These are phyloP conservation scores for Aphanomyces stellatus DNA, from an alignment of 352 stramenopile species.

Conservation along the genomic window DNA sequence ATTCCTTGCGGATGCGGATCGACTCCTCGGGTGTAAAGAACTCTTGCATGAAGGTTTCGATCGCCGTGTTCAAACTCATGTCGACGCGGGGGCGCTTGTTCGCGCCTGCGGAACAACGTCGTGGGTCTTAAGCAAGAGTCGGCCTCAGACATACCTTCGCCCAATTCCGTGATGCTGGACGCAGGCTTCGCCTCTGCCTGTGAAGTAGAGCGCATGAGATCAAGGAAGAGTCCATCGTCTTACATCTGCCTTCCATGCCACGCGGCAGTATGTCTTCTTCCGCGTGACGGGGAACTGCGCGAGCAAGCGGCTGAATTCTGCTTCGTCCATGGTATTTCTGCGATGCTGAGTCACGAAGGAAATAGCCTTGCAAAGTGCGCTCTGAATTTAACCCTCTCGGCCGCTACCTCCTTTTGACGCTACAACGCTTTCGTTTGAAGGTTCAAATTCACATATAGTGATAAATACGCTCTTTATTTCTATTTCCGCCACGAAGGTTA, in stretches of 20 bases:
- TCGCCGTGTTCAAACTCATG: neutral
- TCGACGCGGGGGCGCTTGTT: neutral
- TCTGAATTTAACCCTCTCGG: too few species aligned
- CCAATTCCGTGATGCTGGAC: conserved; percentile 2
- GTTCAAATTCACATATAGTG: too few species aligned
- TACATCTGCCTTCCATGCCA: conserved; percentile 17
- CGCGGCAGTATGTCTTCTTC: conserved; percentile 11
- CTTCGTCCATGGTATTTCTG: conserved; percentile 21
- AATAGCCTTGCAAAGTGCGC: neutral
- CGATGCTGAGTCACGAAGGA: neutral
- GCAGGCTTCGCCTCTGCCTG: neutral
- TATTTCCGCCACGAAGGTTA: too few species aligned
- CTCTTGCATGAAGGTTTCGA: conserved; percentile 13
- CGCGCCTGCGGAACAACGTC: neutral
- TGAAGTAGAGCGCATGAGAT: conserved; percentile 1
- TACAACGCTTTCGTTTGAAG: too few species aligned
- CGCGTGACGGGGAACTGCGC: conserved; percentile 16
- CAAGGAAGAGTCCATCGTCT: neutral
- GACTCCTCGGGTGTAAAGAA: conserved; percentile 7
- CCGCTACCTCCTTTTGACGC: too few species aligned
- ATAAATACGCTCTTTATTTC: too few species aligned
- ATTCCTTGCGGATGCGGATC: neutral
- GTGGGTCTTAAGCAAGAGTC: neutral
- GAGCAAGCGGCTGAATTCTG: conserved; percentile 13
- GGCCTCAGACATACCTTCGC: neutral